These are phyloP conservation scores for Austroboletus eburneus DNA, from an alignment of 768 basidiomycete species.

Conservation along the genomic window DNA sequence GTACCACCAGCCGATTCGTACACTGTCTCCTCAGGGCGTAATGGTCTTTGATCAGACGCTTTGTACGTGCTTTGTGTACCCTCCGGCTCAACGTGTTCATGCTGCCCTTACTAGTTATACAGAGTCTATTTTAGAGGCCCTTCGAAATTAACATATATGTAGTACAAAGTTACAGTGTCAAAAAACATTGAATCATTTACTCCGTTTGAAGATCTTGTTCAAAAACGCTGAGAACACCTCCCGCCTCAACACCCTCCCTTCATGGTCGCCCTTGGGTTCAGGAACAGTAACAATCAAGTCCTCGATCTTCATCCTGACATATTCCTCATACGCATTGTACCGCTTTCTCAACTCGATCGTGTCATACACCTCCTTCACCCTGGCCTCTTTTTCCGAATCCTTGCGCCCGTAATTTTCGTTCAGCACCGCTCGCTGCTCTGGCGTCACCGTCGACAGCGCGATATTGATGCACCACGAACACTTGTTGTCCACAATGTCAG, in stretches of 20 bases:
- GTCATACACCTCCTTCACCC: constrained; percentile 70
- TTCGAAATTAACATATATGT: too few relatives aligned
- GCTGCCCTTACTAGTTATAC: too few relatives aligned
- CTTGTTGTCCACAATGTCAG: constrained; percentile 98
- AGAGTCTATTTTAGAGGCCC: too few relatives aligned
- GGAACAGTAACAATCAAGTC: constrained; percentile 69
- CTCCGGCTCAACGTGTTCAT: too few relatives aligned
- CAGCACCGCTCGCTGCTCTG: constrained; percentile 55
- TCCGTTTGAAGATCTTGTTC: constrained; percentile 78
- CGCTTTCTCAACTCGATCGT: constrained; percentile 57
- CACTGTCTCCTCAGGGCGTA: too few relatives aligned
- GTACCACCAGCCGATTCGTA: too few relatives aligned
- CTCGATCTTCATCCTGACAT: constrained; percentile 61
- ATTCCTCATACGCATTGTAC: constrained; percentile 79
- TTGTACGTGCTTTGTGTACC: too few relatives aligned
- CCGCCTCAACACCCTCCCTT: constrained; percentile 46
- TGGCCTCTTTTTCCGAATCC: constrained; percentile 42
- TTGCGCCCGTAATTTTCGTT: constrained; percentile 68
- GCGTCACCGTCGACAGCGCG: constrained; percentile 57
- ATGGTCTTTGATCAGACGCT: too few relatives aligned
- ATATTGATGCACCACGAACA: too few relatives aligned
- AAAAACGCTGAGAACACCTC: constrained; percentile 85
- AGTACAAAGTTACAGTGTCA: too few relatives aligned
- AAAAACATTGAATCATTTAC: too few relatives aligned
- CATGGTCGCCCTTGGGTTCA: constrained; percentile 40